phyloP scores from a whole-genome alignment of 139 green algal species.

The Spirogloea muscicola region DNA sequence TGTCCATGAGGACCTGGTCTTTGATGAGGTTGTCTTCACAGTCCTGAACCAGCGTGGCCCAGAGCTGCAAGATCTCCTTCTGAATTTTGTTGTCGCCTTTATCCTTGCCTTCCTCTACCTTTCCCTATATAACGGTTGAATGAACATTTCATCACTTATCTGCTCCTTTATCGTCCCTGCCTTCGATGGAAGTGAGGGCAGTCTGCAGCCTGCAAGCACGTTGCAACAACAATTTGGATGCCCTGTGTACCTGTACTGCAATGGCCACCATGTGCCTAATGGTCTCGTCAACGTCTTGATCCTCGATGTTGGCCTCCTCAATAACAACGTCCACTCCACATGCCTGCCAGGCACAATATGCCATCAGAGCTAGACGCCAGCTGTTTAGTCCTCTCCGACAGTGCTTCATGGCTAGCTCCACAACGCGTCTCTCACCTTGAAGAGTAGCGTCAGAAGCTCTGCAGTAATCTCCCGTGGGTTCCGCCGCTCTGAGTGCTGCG shows the following conservation, averaged over 20 bases:
- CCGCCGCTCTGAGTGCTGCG: too few relatives aligned
- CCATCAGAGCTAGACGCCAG: too few relatives aligned
- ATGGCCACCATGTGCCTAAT: constrained; percentile 19
- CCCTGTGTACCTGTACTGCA: background rate
- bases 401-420: background rate
- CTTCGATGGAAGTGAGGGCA: background rate
- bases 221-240: background rate
- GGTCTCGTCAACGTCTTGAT: constrained; percentile 26
- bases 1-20: constrained; percentile 26
- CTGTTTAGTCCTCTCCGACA: background rate
- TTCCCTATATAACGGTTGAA: constrained; percentile 10
- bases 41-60: constrained; percentile 28
- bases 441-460: constrained; percentile 14
- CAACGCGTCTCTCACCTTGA: constrained; percentile 5
- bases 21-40: constrained; percentile 27
- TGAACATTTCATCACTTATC: too few relatives aligned
- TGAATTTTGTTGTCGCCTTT: constrained; percentile 15
- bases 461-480: too few relatives aligned
- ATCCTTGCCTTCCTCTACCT: constrained; percentile 27
- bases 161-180: background rate
- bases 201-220: background rate
- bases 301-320: constrained; percentile 23
- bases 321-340: constrained; percentile 19
- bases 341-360: too few relatives aligned
- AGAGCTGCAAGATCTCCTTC: constrained; percentile 25